Conservation (phyloP, 2,329 filamentous ascomycete species). For the Colletotrichum tabaci region DNA sequence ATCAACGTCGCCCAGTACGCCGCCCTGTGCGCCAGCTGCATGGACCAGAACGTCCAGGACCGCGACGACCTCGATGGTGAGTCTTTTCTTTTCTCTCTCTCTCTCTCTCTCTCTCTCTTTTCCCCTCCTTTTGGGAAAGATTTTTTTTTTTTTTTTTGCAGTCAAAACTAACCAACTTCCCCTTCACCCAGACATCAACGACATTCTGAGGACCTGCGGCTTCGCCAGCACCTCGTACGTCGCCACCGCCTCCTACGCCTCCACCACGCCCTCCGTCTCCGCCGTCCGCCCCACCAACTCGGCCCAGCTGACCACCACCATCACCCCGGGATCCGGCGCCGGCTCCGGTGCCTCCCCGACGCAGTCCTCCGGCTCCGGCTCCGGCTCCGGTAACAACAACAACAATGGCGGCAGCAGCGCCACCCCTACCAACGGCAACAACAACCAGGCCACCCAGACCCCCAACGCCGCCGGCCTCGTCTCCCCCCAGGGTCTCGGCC, state of each 20-base stretch:
- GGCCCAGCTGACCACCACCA: conserved; percentile 43
- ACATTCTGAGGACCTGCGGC: conserved; percentile 44
- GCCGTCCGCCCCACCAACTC: conserved; percentile 39
- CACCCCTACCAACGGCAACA: conserved; percentile 2
- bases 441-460: conserved; percentile 16
- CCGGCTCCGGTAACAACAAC: conserved; percentile 10
- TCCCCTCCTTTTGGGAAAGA: background rate
- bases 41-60: conserved; percentile 42
- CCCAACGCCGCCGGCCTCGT: conserved; percentile 36
- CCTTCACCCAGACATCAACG: conserved; percentile 39
- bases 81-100: background rate
- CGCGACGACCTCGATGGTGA: conserved; percentile 44
- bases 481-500: conserved; percentile 28
- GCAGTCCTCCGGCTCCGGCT: conserved; percentile 12
- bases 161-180: no score
- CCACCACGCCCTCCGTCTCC: conserved; percentile 32
- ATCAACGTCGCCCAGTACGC: conserved; percentile 56
- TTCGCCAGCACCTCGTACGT: conserved; percentile 43
- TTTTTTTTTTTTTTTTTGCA: background rate
- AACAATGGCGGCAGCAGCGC: conserved; percentile 8
- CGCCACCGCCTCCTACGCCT: conserved; percentile 39
- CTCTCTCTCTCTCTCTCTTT: background rate
- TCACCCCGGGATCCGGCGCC: conserved; percentile 37
- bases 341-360: conserved; percentile 33
- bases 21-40: conserved; percentile 47